A percentile compares a stretch with the other conserved stretches of the same genome.
These are phyloP conservation scores for Hypsizygus ulmarius DNA, from an alignment of 1,284 basidiomycete species.

Conservation along the genomic window DNA sequence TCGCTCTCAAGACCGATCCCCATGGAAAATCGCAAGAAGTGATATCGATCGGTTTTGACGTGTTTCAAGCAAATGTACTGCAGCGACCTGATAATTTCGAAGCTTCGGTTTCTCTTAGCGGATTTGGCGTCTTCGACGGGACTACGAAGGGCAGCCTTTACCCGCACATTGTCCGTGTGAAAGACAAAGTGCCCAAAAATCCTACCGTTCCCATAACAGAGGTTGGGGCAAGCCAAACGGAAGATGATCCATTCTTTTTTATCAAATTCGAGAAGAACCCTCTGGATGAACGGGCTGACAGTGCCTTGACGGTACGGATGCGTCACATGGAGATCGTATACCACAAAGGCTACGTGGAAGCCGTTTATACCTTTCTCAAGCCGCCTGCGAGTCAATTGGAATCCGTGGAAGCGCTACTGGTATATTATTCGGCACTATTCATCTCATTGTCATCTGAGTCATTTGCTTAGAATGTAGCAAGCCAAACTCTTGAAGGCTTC, in stretches of 20 bases:
- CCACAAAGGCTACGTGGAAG: constrained; percentile 92
- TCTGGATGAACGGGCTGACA: constrained; percentile 91
- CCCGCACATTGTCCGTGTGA: constrained; percentile 93
- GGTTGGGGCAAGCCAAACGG: constrained; percentile 25
- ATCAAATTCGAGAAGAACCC: constrained; percentile 94
- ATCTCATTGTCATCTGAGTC: constrained; percentile 6
- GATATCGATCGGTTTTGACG: constrained; percentile 87
- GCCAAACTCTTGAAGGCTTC: constrained; percentile 91
- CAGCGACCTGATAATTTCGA: constrained; percentile 86
- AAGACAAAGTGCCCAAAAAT: constrained; percentile 40
- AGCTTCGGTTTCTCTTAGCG: constrained; percentile 82
- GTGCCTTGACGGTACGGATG: constrained; percentile 87
- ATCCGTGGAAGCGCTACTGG: constrained; percentile 87
- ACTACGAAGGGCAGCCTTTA: constrained; percentile 83
- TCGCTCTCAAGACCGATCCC: constrained; percentile 74
- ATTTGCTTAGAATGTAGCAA: constrained; percentile 77
- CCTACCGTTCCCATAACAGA: constrained; percentile 23
- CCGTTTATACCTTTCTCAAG: constrained; percentile 90
- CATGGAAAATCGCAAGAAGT: constrained; percentile 68
- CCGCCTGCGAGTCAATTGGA: constrained; percentile 95
- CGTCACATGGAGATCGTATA: constrained; percentile 98
- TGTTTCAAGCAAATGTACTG: constrained; percentile 81
- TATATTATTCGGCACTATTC: constrained; percentile 33
- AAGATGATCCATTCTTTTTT: constrained; percentile 85
- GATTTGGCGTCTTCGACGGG: constrained; percentile 90